phyloP scores from a whole-genome alignment of 768 basidiomycete species.

The Hypholoma fasciculare region DNA sequence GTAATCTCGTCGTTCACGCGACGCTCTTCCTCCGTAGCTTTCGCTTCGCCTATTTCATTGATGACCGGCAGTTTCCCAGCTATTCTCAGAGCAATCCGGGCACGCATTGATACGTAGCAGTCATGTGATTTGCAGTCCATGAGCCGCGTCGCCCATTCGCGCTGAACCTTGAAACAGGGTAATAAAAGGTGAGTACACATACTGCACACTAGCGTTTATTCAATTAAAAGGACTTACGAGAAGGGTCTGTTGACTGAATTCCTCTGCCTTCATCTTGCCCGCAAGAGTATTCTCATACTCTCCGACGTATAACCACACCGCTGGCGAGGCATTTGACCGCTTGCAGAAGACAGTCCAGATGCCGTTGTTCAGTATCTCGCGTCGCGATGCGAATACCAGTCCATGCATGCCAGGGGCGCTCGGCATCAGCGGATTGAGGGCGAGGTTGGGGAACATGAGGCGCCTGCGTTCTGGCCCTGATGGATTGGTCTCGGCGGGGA shows the following conservation, averaged over 20 bases:
- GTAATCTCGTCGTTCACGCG: constrained; percentile 10
- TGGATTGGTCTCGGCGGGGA: constrained; percentile 6
- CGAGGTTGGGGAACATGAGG: constrained; percentile 21
- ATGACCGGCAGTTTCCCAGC: constrained; percentile 8
- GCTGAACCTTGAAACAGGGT: constrained; percentile 7
- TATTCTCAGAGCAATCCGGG: constrained; percentile 23
- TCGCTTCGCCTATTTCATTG: background rate
- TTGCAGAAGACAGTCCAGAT: constrained; percentile 26
- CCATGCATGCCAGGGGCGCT: constrained; percentile 23
- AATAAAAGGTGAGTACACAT: background rate
- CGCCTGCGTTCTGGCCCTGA: background rate
- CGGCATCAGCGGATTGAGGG: constrained; percentile 28
- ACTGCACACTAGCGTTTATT: background rate
- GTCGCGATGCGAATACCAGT: constrained; percentile 26
- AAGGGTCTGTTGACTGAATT: background rate
- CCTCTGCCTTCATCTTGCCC: background rate
- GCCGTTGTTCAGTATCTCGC: constrained; percentile 20
- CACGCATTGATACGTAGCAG: constrained; percentile 24
- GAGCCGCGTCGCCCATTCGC: constrained; percentile 16
- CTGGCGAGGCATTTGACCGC: background rate
- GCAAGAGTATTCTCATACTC: constrained; percentile 1
- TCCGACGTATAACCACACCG: constrained; percentile 4
- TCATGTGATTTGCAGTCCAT: constrained; percentile 9
- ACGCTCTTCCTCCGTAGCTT: constrained; percentile 7
- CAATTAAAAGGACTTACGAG: background rate